A percentile compares a stretch with the other conserved stretches of the same genome.
Evolutionary conservation across 2,329 filamentous ascomycete genomes (phyloP).

Genomic region (Venturia asperata): DNA sequence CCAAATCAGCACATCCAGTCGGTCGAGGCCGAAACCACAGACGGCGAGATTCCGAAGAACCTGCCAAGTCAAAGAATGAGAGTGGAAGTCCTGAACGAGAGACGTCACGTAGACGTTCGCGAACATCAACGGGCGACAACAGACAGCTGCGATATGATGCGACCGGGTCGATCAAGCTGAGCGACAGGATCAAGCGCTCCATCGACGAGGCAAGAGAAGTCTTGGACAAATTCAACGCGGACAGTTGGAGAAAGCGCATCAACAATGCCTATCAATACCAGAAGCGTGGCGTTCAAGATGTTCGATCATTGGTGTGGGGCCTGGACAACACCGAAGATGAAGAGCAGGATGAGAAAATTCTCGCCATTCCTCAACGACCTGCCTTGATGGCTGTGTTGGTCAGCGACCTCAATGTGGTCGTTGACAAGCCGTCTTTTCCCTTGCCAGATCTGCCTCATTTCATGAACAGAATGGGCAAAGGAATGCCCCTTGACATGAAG

Average conservation of each 20-base stretch:
- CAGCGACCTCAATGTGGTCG: constrained; percentile 72
- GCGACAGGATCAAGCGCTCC: constrained; percentile 62
- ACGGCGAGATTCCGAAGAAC: constrained; percentile 30
- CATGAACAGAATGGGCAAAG: constrained; percentile 85
- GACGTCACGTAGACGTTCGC: background rate
- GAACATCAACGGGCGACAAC: constrained; percentile 23
- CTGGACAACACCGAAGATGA: constrained; percentile 74
- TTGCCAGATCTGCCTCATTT: constrained; percentile 75
- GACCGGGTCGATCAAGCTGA: constrained; percentile 66
- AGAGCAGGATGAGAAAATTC: constrained; percentile 74
- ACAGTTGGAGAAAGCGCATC: constrained; percentile 88
- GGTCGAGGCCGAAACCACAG: constrained; percentile 37
- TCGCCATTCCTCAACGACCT: constrained; percentile 78
- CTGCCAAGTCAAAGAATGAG: constrained; percentile 27
- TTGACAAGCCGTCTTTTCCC: constrained; percentile 92
- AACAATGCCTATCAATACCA: constrained; percentile 66
- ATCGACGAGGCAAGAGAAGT: constrained; percentile 68
- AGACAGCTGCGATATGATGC: constrained; percentile 66
- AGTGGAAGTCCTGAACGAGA: constrained; percentile 34
- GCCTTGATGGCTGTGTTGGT: constrained; percentile 74
- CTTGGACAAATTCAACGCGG: constrained; percentile 72
- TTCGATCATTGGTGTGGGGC: constrained; percentile 75
- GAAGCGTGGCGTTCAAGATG: constrained; percentile 66
- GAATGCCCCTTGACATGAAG: constrained; percentile 84
- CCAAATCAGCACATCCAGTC: constrained; percentile 45